Evolutionary conservation across 108 stramenopile species (phyloP), one percentile per base, ranked within the genome.

Genomic region (Cyclostephanos tholiformis): DNA sequence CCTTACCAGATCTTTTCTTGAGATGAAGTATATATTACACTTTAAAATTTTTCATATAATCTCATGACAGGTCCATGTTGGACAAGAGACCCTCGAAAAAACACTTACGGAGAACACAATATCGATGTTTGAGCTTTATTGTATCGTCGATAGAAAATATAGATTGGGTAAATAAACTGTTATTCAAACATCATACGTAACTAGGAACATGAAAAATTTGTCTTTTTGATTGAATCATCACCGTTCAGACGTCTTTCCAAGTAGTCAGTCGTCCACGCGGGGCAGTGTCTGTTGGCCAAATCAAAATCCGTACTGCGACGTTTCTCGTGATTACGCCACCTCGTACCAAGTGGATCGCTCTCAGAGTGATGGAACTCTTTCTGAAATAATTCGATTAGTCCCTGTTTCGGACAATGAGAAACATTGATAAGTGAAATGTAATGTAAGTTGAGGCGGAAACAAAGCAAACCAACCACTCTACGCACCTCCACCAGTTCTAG

Each of bases 271-370:
- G 64, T 65, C 64, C 64, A 65, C 39, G 48, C 64, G 23, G 41
- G 64, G 44, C 44, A 65, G 7, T 26, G 43, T 26, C 16, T 65
- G 25, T 2, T 22, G 5, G 64, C 64, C 25, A 26, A 20, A 0
- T 41, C 41, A 20, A 41, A 65, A 26, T 65, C 64, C 25, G 64
- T 65, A 22, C 12, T 1, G 12, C 64, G 64, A 26, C 64, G 64
- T 43, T 65, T 38, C 25, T 65, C 23, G 26, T 65, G 64, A 26
- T 65, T 39, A 23, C 4, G 64, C 64, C 64, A 65, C 41, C 39
- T 65, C 43, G 19, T 43, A 12, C 64, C 64, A 4, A 65, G 41
- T 8, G 64, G 64, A 48, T 65, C 44, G 25, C 46, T 44, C 64
- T 43, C 6, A 0, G 64, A 46, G 39, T 46, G 43, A 43, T 43